phyloP scores from a whole-genome alignment of 1,284 basidiomycete species.

The Gymnopus androsaceus region DNA sequence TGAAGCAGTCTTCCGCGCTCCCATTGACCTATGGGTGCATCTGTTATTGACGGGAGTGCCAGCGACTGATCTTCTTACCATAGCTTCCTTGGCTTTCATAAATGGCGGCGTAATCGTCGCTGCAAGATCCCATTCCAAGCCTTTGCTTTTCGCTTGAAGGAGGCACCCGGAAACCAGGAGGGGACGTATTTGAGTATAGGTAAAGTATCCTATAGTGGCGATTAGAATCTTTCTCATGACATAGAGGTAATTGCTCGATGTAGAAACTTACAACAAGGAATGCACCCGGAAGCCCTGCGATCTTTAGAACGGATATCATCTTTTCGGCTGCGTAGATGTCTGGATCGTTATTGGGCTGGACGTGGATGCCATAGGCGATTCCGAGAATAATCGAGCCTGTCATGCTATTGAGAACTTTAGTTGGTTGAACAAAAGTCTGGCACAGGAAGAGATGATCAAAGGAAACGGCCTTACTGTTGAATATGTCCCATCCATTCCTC shows the following conservation, averaged over 20 bases:
- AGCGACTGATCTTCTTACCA: not conserved
- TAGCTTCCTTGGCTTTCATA: not conserved
- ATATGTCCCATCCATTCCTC: conserved; percentile 16
- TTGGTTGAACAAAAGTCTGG: not conserved
- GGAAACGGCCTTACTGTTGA: conserved; percentile 1
- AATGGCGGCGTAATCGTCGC: not conserved
- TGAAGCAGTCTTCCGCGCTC: not conserved
- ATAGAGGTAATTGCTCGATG: no score
- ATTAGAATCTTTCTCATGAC: not conserved
- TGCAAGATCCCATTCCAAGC: not conserved
- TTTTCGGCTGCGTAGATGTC: conserved; percentile 1
- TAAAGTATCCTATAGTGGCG: conserved; percentile 17
- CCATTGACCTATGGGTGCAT: not conserved
- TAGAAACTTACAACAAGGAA: not conserved
- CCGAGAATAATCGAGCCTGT: not conserved
- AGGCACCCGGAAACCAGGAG: conserved; percentile 7
- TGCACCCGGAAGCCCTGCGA: not conserved
- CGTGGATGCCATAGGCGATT: conserved; percentile 8
- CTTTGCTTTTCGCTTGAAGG: conserved; percentile 5
- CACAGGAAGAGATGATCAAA: not conserved
- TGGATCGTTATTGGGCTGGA: conserved; percentile 1
- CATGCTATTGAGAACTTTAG: not conserved
- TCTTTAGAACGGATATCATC: not conserved
- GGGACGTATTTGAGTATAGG: conserved; percentile 26
- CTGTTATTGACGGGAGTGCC: not conserved